phyloP scores from a whole-genome alignment of 192 early-diverging fungal genomes.

The Dispira simplex region DNA sequence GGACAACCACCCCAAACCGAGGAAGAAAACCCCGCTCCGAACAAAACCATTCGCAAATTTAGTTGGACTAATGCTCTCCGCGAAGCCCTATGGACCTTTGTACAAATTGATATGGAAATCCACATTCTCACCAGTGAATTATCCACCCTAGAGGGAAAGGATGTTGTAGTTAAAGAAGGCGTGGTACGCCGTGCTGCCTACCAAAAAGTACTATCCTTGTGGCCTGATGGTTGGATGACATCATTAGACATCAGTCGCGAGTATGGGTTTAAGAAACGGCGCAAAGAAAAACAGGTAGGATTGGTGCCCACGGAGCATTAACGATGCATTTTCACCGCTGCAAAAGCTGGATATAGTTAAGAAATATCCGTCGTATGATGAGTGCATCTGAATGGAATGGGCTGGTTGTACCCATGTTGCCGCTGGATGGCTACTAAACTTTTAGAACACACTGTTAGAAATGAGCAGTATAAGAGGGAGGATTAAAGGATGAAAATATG shows the following conservation, averaged over 20 bases:
- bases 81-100: constrained; percentile 4
- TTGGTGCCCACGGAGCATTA: not conserved
- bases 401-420: no score
- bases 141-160: not conserved
- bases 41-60: not conserved
- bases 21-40: no score
- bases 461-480: no score
- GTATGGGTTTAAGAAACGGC: constrained; percentile 5
- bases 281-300: not conserved
- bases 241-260: constrained; percentile 3
- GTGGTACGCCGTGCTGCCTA: constrained; percentile 1
- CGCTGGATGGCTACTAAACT: no score
- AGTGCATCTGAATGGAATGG: no score
- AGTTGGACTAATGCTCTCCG: constrained; percentile 4
- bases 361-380: no score
- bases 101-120: constrained; percentile 6
- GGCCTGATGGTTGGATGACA: constrained; percentile 11
- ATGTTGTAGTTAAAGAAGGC: not conserved
- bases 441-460: no score
- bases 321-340: not conserved
- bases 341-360: not conserved
- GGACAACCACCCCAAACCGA: no score
- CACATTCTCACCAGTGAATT: not conserved
- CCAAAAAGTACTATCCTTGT: not conserved
- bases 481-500: no score